phyloP scores from a whole-genome alignment of 2,329 filamentous ascomycete species.

The Penicillium sp. region DNA sequence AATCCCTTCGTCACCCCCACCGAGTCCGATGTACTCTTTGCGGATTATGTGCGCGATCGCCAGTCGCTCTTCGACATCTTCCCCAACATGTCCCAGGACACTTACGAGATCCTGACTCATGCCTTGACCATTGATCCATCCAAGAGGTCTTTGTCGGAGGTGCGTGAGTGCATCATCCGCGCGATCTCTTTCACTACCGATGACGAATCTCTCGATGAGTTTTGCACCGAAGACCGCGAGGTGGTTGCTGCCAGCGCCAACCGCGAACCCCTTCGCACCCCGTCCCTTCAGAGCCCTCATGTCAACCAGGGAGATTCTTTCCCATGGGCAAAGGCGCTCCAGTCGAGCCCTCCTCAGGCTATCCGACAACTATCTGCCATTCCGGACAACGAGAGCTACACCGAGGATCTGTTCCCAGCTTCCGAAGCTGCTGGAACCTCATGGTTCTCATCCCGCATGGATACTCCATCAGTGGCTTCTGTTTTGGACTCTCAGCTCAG shows the following conservation, averaged over 20 bases:
- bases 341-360: slow-evolving; percentile 68
- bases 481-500: slow-evolving; percentile 79
- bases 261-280: slow-evolving; percentile 91
- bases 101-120: slow-evolving; percentile 86
- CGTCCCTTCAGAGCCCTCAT: slow-evolving; percentile 85
- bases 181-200: slow-evolving; percentile 90
- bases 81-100: slow-evolving; percentile 97
- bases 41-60: slow-evolving; percentile 89
- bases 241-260: slow-evolving; percentile 77
- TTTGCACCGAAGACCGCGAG: slow-evolving; percentile 78
- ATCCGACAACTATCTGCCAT: slow-evolving; percentile 84
- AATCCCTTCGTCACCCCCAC: slow-evolving; percentile 94
- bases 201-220: slow-evolving; percentile 88
- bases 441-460: slow-evolving; percentile 74
- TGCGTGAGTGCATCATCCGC: slow-evolving; percentile 73
- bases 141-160: slow-evolving; percentile 77
- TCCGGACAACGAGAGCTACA: slow-evolving; percentile 71
- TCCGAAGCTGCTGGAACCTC: slow-evolving; percentile 64
- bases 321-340: slow-evolving; percentile 90
- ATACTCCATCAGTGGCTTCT: slow-evolving; percentile 79
- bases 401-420: slow-evolving; percentile 79
- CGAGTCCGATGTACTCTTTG: slow-evolving; percentile 85
- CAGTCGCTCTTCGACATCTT: slow-evolving; percentile 98
- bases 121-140: slow-evolving; percentile 88
- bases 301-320: slow-evolving; percentile 75